These are phyloP conservation scores for Solanum pennellii DNA, from an alignment of 257 asterid genomes.

Conservation along the genomic window DNA sequence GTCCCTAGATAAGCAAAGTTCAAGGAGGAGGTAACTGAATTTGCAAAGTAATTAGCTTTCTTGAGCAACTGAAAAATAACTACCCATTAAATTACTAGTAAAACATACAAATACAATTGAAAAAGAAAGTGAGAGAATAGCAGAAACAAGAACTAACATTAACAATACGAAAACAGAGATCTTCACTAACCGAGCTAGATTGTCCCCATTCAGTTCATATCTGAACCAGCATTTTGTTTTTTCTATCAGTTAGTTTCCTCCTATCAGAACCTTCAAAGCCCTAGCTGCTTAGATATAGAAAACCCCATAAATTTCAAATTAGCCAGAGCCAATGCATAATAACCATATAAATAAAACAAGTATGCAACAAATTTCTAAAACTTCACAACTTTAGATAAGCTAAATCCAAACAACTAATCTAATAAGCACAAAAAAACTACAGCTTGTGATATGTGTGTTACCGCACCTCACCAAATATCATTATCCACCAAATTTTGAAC, in stretches of 20 bases:
- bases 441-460: background rate
- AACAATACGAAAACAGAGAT: constrained; percentile 30
- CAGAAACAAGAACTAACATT: constrained; percentile 26
- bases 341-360: background rate
- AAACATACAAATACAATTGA: background rate
- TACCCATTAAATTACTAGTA: background rate
- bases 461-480: background rate
- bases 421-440: background rate
- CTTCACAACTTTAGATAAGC: background rate
- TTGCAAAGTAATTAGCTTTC: background rate
- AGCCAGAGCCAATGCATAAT: background rate
- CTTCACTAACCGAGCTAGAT: constrained; percentile 29
- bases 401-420: background rate
- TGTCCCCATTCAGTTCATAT: constrained; percentile 16
- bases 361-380: background rate
- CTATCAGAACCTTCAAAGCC: background rate
- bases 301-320: background rate
- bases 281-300: background rate
- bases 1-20: background rate
- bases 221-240: constrained; percentile 6
- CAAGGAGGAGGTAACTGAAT: background rate
- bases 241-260: background rate
- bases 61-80: background rate
- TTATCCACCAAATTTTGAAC: background rate
- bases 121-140: background rate